Evolutionary conservation across 257 asterid species (phyloP).

Genomic region (Solanum pennellii): DNA sequence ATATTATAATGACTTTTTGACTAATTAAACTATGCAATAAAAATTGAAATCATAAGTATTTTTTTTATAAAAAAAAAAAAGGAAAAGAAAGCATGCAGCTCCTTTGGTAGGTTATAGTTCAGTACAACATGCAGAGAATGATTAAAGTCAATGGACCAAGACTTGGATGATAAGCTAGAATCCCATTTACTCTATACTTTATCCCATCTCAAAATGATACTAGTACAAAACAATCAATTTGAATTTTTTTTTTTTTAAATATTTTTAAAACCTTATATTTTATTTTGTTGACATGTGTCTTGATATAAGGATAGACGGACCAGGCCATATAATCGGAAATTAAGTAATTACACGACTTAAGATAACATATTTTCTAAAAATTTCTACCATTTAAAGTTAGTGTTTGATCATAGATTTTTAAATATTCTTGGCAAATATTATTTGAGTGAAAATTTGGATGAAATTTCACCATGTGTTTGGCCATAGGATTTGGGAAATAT

Average conservation of each 20-base stretch:
- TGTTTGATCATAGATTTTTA: no score
- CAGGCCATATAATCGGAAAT: background rate
- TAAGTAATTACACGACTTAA: background rate
- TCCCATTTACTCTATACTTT: background rate
- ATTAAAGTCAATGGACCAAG: background rate
- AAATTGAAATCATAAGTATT: background rate
- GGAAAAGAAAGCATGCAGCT: background rate
- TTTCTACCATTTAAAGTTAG: no score
- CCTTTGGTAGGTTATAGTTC: background rate
- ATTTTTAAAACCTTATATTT: background rate
- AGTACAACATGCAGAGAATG: background rate
- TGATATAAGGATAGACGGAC: background rate
- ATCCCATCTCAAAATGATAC: background rate
- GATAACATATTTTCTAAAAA: no score
- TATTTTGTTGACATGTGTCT: background rate
- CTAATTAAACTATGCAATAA: background rate
- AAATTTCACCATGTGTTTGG: no score
- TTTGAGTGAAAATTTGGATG: no score
- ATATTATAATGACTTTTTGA: background rate
- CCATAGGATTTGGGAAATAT: no score
- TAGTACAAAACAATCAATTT: background rate
- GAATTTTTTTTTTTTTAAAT: background rate
- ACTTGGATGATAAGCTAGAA: background rate
- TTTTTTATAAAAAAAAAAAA: no score
- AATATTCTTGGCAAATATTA: no score